Conservation (phyloP, 805 yeast species). For the Candida rishiriensis region DNA sequence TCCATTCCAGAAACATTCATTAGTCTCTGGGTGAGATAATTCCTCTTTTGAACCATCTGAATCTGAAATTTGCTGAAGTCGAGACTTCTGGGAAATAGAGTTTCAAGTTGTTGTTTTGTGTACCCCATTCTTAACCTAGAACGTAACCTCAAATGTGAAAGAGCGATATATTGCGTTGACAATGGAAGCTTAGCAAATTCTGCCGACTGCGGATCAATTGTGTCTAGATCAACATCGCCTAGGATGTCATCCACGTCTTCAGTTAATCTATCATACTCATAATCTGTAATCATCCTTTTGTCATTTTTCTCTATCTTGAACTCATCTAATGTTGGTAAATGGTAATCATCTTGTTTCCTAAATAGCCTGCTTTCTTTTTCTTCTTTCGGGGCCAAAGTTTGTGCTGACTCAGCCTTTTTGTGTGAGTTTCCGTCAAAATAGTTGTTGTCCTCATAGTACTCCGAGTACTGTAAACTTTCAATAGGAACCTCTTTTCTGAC, state of each 20-base stretch:
- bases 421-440: slow-evolving; percentile 13
- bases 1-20: slow-evolving; percentile 83
- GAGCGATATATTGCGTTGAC: slow-evolving; percentile 80
- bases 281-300: slow-evolving; percentile 67
- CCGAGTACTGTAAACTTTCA: slow-evolving; percentile 27
- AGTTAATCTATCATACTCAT: slow-evolving; percentile 61
- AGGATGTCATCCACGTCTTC: slow-evolving; percentile 55
- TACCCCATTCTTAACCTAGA: slow-evolving; percentile 95
- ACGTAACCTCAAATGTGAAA: slow-evolving; percentile 75
- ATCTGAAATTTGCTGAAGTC: slow-evolving; percentile 93
- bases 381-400: slow-evolving; percentile 1
- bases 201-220: slow-evolving; percentile 77
- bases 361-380: slow-evolving; percentile 32
- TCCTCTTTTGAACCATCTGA: slow-evolving; percentile 86
- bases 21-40: slow-evolving; percentile 80
- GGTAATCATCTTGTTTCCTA: slow-evolving; percentile 72
- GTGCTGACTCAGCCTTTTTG: slow-evolving; percentile 1
- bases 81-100: slow-evolving; percentile 76
- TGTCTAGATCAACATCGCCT: slow-evolving; percentile 63
- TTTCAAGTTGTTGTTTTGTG: slow-evolving; percentile 79
- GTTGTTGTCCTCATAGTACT: slow-evolving; percentile 34
- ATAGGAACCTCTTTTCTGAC: slow-evolving; percentile 12
- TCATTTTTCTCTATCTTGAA: slow-evolving; percentile 55
- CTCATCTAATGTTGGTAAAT: slow-evolving; percentile 62
- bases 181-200: slow-evolving; percentile 76